Base-by-base conservation (phyloP, 2,329 filamentous ascomycete species). In the Stagonosporopsis tanaceti region DNA sequence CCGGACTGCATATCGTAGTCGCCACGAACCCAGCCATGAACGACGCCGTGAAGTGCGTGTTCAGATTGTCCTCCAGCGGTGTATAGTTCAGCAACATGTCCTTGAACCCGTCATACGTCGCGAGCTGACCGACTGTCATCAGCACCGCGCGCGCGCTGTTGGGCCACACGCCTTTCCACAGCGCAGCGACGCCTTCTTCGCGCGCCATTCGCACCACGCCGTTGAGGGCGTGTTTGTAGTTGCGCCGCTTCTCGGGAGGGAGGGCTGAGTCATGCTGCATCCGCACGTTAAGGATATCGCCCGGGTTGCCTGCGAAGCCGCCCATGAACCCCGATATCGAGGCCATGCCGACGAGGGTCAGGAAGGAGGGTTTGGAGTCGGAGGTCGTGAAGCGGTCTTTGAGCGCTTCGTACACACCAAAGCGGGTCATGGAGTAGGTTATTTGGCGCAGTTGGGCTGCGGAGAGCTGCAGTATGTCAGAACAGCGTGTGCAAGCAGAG, bases 401-500 rank as follows among this genome's bases (percentile, higher is more conserved):
- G 58, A 98, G 83, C 67, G 96, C 88, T 79, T 98, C 95, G 82
- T 99, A 99, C 63, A 97, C 88, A 63, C 93, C 95, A 80, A 99
- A 99, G 46, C 95, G 92, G 35, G 93, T 95, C 47, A 95, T 99
- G 58, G 91, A 95, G 82, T 99, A 99, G 58, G 95, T 98, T 52
- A 79, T 85, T 81, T 98, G 95, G 64, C 95, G 93, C 56, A 98
- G 85, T 46, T 98, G 86, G 54, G 93, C 95, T 65, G 95, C 95
- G 2, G 93, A 96, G 57, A 98, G 87, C 80, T 88, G 68, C 6
- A 9, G 25, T 12, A 9, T 9, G 42, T 45, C 28, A 45, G 27
- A 24, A 28, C 4, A 14, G n/a, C 22, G 12, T 11, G 17, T 5
- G 42, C 17, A 24, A 3, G 12, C 5, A 25, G 20, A 41, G 42